A percentile compares a stretch with the other conserved stretches of the same genome.
Evolutionary conservation across 352 stramenopile species (phyloP).

Genomic region (Globisporangium spinosum): DNA sequence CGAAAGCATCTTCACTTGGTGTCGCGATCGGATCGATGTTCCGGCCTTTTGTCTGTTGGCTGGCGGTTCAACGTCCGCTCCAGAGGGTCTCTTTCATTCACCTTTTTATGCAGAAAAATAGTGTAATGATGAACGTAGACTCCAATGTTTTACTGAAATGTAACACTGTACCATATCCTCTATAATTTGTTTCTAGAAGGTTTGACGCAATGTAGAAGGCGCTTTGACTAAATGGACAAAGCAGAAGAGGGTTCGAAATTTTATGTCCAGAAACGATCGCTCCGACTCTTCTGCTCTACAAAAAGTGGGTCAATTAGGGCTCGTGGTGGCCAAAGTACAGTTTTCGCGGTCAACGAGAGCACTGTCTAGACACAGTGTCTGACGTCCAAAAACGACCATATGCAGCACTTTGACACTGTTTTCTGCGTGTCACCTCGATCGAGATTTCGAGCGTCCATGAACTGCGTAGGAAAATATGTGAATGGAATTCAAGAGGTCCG

Average conservation of each 20-base stretch:
- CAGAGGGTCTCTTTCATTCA: neutral
- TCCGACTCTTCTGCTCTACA: slow-evolving; percentile 13
- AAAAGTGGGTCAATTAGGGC: neutral
- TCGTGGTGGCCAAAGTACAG: neutral
- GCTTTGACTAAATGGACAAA: slow-evolving; percentile 9
- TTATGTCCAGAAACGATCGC: slow-evolving; percentile 5
- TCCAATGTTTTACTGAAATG: no score
- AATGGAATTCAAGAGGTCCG: no score
- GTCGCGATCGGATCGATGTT: neutral
- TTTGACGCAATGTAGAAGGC: neutral
- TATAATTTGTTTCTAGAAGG: neutral
- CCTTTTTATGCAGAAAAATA: neutral
- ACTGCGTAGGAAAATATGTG: no score
- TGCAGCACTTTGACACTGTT: no score
- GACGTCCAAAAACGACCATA: no score
- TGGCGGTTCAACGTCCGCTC: neutral
- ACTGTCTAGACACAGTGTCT: neutral
- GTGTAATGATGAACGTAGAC: neutral
- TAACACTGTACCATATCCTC: neutral
- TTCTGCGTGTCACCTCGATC: no score
- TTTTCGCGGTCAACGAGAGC: neutral
- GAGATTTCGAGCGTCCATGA: neutral
- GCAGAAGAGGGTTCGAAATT: slow-evolving; percentile 5
- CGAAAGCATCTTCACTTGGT: slow-evolving; percentile 7
- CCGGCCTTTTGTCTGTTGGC: slow-evolving; percentile 9